A percentile compares a stretch with the other conserved stretches of the same genome.
phyloP scores from a whole-genome alignment of 2,329 filamentous ascomycete species.

The Metarhizium rileyi region DNA sequence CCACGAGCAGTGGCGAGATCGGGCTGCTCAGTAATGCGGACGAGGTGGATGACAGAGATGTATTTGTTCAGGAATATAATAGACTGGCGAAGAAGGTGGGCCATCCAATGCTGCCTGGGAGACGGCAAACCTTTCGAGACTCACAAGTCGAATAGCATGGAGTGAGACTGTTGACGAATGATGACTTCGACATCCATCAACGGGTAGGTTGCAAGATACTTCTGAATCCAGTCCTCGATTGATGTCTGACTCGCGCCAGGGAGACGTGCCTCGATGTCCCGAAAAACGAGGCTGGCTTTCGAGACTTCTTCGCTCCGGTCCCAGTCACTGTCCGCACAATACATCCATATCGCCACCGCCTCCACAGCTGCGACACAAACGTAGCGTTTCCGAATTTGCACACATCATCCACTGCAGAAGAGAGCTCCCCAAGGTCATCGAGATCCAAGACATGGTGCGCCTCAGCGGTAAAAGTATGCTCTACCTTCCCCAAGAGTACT shows the following conservation, averaged over 20 bases:
- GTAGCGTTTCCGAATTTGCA: constrained; percentile 47
- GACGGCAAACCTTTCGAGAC: not conserved
- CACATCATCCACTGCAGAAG: constrained; percentile 33
- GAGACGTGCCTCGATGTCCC: constrained; percentile 10
- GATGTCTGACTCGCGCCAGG: constrained; percentile 8
- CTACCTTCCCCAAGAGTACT: constrained; percentile 49
- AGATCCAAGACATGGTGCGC: constrained; percentile 49
- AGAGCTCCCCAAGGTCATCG: constrained; percentile 38
- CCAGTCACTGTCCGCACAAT: constrained; percentile 9
- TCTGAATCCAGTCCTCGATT: not conserved
- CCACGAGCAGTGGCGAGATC: constrained; percentile 42
- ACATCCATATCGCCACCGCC: constrained; percentile 4
- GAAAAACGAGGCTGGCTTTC: constrained; percentile 28
- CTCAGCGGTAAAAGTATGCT: constrained; percentile 54
- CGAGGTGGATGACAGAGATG: constrained; percentile 35
- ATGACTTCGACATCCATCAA: constrained; percentile 23
- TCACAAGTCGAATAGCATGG: constrained; percentile 35
- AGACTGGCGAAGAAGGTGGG: constrained; percentile 46
- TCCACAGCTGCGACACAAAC: constrained; percentile 28
- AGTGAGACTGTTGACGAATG: constrained; percentile 31
- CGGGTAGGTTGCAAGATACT: constrained; percentile 19
- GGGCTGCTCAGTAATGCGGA: constrained; percentile 38
- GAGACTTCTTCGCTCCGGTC: constrained; percentile 22
- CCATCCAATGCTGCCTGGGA: not conserved
- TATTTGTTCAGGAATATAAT: constrained; percentile 51